A percentile compares a stretch with the other conserved stretches of the same genome.
These are phyloP conservation scores for Rubia yunnanensis DNA, from an alignment of 257 asterid genomes.

Conservation along the genomic window DNA sequence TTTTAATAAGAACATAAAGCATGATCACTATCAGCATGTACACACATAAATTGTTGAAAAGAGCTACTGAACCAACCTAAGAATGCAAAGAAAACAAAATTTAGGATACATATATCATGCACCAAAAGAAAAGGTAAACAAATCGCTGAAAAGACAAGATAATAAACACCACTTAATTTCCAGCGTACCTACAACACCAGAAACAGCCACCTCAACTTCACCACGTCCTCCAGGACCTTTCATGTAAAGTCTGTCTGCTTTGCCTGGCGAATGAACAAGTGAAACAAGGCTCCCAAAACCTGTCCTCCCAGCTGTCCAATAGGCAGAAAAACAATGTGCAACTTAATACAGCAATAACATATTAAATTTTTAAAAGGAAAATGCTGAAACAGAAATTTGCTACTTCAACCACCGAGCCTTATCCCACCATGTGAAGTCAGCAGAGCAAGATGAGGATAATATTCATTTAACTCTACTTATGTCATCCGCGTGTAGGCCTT, in stretches of 20 bases:
- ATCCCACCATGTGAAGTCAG: neutral
- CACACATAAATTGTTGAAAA: neutral
- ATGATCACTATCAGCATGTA: neutral
- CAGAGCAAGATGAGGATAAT: neutral
- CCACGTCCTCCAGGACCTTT: constrained; percentile 99
- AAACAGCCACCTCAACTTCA: constrained; percentile 98
- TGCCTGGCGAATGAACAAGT: constrained; percentile 82
- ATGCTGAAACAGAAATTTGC: neutral
- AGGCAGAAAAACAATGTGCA: constrained; percentile 2
- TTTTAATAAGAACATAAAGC: neutral
- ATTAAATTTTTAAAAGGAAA: neutral
- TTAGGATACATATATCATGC: neutral
- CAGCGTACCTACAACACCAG: constrained; percentile 78
- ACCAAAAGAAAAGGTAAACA: neutral
- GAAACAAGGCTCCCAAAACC: constrained; percentile 95
- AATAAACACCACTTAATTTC: constrained; percentile 7
- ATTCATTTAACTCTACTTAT: neutral
- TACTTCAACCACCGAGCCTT: neutral
- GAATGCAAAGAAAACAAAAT: neutral
- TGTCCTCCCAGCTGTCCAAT: constrained; percentile 64
- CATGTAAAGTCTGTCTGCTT: constrained; percentile 86
- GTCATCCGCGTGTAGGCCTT: too few species aligned
- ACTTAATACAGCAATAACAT: constrained; percentile 1
- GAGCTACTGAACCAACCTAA: neutral
- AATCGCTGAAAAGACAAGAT: neutral